Evolutionary conservation across 148 eudicot species (phyloP), one percentile per base, ranked within the genome.

Genomic region (Camellia granthamiana): DNA sequence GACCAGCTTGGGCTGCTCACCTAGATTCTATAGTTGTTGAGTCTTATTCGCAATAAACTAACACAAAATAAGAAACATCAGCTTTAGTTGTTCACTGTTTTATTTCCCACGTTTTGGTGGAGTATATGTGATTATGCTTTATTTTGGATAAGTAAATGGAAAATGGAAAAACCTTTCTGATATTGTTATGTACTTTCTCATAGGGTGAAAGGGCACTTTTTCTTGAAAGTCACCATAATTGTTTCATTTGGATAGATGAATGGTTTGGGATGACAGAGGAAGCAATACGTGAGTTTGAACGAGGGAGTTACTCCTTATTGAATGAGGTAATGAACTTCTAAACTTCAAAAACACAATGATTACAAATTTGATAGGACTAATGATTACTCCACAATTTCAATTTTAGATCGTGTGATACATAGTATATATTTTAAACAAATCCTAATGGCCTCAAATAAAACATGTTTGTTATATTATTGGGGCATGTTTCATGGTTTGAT

Each of bases 191-290:
- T 23, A 56, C 46, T 77, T 84, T 74, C 38, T 30, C 62, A 49
- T 77, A 92, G 95, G 95, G 93, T 49, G 93, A 91, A 75, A 87
- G 90, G 80, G 91, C 93, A 52, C 86, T 90, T 67, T 91, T 91
- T 68, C 89, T 86, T 19, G 95, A 90, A 84, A 88, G 90, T 68
- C 95, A 91, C 73, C 72, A 86, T 23, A 86, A 84, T 79, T 82
- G 85, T 79, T 90, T 91, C 77, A 88, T 89, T 55, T 91, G 95
- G 95, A 90, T 91, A 5, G 95, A 91, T 58, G 88, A 90, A 59
- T 91, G 95, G 95, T 81, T 78, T 63, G 95, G 90, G 5, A 78
- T 87, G 83, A 83, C 69, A 13, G 12, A 75, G 52, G 82, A 85
- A 68, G 66, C 56, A 78, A 76, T 91, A 73, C 89, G 83, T 5